These are phyloP conservation scores for Diutina pseudorugosa DNA, from an alignment of 1,139 yeast species.

Conservation along the genomic window DNA sequence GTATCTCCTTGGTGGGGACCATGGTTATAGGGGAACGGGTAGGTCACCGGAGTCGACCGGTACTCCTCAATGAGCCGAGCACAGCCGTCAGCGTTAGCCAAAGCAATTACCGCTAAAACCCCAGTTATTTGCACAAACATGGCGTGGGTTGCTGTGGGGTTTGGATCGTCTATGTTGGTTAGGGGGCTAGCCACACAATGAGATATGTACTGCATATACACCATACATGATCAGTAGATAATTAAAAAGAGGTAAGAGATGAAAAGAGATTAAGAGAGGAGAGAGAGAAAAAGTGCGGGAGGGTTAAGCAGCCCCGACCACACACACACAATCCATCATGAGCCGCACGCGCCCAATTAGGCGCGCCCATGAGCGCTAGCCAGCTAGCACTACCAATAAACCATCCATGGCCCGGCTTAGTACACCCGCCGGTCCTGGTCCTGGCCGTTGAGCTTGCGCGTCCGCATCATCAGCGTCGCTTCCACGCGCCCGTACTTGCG, in stretches of 20 bases:
- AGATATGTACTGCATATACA: not conserved
- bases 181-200: not conserved
- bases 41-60: not conserved
- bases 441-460: constrained; percentile 1
- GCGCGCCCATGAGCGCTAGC: no score
- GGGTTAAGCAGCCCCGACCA: no score
- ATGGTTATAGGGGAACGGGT: not conserved
- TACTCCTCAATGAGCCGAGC: not conserved
- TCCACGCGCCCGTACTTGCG: not conserved
- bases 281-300: no score
- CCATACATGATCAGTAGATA: not conserved
- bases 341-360: no score
- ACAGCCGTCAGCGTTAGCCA: not conserved
- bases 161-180: no score
- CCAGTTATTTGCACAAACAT: not conserved
- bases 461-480: constrained; percentile 3
- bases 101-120: not conserved
- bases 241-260: not conserved
- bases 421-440: constrained; percentile 2
- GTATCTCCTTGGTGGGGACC: constrained; percentile 1
- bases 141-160: not conserved
- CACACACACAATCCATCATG: no score
- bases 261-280: no score
- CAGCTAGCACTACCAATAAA: no score
- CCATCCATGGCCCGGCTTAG: no score